These are phyloP conservation scores for Kodamaea fukazawae DNA, from an alignment of 805 yeast genomes.

Conservation along the genomic window DNA sequence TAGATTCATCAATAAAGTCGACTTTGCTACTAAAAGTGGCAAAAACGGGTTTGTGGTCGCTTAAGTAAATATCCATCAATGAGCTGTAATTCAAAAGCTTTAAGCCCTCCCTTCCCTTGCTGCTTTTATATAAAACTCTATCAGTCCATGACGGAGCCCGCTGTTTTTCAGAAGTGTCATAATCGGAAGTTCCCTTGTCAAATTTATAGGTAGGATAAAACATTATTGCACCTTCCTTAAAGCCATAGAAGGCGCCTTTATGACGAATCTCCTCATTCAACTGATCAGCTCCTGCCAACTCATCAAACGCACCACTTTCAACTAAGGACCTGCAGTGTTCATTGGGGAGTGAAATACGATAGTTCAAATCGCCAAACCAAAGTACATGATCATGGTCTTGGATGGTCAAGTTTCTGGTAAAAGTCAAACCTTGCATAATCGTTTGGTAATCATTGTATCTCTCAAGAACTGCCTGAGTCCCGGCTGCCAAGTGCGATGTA, in stretches of 20 bases:
- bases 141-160: constrained; percentile 99
- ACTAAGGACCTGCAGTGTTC: constrained; percentile 62
- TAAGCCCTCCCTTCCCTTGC: constrained; percentile 31
- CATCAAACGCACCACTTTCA: constrained; percentile 43
- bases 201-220: constrained; percentile 94
- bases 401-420: constrained; percentile 69
- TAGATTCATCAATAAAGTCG: constrained; percentile 54
- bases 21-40: constrained; percentile 71
- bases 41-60: constrained; percentile 93
- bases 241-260: constrained; percentile 16
- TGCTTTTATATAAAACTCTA: constrained; percentile 65
- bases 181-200: constrained; percentile 76
- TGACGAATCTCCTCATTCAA: constrained; percentile 63
- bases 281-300: constrained; percentile 73
- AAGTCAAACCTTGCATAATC: constrained; percentile 70
- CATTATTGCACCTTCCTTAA: constrained; percentile 72
- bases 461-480: constrained; percentile 75
- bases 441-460: constrained; percentile 81
- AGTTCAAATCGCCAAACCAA: constrained; percentile 95
- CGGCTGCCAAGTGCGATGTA: constrained; percentile 94
- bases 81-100: constrained; percentile 68
- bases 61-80: constrained; percentile 54
- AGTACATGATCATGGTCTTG: constrained; percentile 79
- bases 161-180: constrained; percentile 88
- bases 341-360: constrained; percentile 68